These are phyloP conservation scores for Xylariaceae sp. DNA, from an alignment of 2,329 filamentous ascomycete genomes.

Conservation along the genomic window DNA sequence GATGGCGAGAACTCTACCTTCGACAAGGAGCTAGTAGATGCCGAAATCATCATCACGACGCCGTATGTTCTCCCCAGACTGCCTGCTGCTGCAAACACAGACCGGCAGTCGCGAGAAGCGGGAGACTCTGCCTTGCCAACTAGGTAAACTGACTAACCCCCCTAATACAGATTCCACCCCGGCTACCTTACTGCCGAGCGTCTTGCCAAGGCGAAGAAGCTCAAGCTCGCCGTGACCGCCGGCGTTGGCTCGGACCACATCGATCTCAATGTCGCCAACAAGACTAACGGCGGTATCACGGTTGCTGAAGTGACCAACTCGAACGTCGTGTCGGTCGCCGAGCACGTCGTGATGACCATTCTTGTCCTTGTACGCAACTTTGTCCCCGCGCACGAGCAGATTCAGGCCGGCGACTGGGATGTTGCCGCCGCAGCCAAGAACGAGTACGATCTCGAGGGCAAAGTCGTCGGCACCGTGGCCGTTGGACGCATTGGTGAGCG, in stretches of 20 bases:
- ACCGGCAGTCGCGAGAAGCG: background rate
- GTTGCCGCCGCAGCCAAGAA: constrained; percentile 96
- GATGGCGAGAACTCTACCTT: constrained; percentile 90
- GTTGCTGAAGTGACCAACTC: constrained; percentile 97
- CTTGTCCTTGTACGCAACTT: constrained; percentile 96
- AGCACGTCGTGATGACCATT: constrained; percentile 99
- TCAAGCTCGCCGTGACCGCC: constrained; percentile 94
- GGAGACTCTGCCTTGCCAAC: constrained; percentile 2
- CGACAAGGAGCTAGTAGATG: constrained; percentile 91
- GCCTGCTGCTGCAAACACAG: constrained; percentile 12
- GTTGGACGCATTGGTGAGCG: constrained; percentile 98
- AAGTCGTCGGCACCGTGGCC: constrained; percentile 95
- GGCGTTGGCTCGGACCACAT: constrained; percentile 99
- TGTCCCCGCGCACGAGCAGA: constrained; percentile 92
- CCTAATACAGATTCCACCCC: constrained; percentile 74
- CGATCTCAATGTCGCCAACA: constrained; percentile 94
- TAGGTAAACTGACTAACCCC: constrained; percentile 22
- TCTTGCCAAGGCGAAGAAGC: constrained; percentile 95
- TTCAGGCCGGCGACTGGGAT: constrained; percentile 85
- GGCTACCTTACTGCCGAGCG: constrained; percentile 96
- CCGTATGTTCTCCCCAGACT: constrained; percentile 54
- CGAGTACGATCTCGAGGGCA: constrained; percentile 95
- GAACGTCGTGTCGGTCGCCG: constrained; percentile 97
- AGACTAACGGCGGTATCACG: constrained; percentile 94
- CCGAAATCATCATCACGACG: constrained; percentile 98